Evolutionary conservation across 345 rosid genomes (phyloP).

Genomic region (Dovyalis caffra): DNA sequence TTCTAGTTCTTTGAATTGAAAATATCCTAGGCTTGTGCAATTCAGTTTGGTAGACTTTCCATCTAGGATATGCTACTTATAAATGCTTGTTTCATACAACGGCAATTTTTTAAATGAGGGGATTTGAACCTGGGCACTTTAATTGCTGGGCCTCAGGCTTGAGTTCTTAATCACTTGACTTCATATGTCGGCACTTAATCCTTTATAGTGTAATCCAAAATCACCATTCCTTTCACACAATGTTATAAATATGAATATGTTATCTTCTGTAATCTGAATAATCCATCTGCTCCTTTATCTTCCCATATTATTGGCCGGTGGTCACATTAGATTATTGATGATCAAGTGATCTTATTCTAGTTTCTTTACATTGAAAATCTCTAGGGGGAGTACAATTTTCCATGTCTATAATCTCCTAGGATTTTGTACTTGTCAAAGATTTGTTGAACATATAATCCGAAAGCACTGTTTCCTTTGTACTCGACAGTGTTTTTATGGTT

Average conservation of each 20-base stretch:
- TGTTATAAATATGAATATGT: background rate
- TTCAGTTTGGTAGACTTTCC: background rate
- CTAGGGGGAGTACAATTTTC: background rate
- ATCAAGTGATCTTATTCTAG: constrained; percentile 4
- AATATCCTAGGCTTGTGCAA: background rate
- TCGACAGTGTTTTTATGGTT: background rate
- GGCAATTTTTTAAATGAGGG: background rate
- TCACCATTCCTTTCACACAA: background rate
- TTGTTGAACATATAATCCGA: background rate
- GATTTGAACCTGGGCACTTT: background rate
- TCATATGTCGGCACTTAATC: background rate
- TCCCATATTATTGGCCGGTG: background rate
- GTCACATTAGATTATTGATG: background rate
- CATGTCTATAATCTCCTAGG: background rate
- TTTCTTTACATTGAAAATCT: background rate
- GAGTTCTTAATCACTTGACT: background rate
- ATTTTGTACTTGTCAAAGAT: background rate
- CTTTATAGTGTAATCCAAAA: background rate
- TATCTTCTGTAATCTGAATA: background rate
- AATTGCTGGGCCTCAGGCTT: background rate
- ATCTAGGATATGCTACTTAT: background rate
- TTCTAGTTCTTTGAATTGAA: background rate
- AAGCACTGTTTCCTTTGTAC: background rate
- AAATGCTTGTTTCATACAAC: no score
- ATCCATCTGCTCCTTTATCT: background rate